phyloP scores from a whole-genome alignment of 257 asterid species.

The Cynanchum wilfordii region DNA sequence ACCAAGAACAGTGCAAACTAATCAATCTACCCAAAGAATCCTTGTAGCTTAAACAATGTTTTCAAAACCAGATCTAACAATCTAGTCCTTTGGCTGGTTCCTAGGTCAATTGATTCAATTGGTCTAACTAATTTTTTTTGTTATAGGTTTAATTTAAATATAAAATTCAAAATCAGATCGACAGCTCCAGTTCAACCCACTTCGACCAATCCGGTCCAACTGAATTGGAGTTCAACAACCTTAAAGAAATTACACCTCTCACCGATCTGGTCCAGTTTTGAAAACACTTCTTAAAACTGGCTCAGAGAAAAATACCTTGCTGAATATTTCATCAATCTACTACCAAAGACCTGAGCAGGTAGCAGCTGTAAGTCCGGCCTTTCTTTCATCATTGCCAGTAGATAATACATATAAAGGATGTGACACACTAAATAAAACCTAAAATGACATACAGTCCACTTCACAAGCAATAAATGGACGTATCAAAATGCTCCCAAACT shows the following conservation, averaged over 20 bases:
- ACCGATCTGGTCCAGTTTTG: too few species aligned
- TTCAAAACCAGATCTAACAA: too few species aligned
- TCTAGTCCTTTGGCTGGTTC: too few species aligned
- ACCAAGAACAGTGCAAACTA: not conserved
- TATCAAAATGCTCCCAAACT: not conserved
- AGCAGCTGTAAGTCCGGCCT: slow-evolving; percentile 97
- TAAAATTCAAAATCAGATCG: too few species aligned
- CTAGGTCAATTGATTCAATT: too few species aligned
- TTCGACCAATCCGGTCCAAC: too few species aligned
- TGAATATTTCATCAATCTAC: slow-evolving; percentile 62
- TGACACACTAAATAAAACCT: not conserved
- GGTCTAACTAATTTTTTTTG: too few species aligned
- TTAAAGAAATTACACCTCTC: too few species aligned
- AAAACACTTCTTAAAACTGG: slow-evolving; percentile 26
- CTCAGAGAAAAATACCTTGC: slow-evolving; percentile 59
- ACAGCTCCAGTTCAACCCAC: too few species aligned
- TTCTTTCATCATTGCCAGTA: slow-evolving; percentile 76
- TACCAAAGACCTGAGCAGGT: slow-evolving; percentile 49
- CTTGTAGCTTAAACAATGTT: not conserved
- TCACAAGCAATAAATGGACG: not conserved
- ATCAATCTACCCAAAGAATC: not conserved
- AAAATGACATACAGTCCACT: not conserved
- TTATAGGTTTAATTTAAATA: too few species aligned
- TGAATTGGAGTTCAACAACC: too few species aligned
- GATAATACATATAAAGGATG: not conserved